Conservation (phyloP, 2,329 filamentous ascomycete species). For the Didymosphaeria variabile region DNA sequence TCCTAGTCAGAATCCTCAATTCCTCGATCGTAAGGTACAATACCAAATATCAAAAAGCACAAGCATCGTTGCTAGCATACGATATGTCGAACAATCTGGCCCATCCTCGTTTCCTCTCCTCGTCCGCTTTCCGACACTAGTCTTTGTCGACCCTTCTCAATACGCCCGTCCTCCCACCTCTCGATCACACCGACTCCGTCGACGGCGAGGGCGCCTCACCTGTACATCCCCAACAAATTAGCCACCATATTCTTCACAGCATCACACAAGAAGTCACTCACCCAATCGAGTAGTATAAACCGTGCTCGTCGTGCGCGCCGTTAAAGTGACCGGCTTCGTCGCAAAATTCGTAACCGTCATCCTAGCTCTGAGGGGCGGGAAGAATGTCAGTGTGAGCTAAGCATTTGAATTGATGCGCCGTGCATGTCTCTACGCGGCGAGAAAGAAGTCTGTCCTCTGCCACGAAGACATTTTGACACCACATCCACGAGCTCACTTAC, state of each 20-base stretch:
- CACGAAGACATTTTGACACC: too few relatives aligned
- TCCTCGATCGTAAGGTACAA: background rate
- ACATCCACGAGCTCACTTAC: too few relatives aligned
- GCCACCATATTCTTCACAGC: background rate
- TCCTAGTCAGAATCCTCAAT: background rate
- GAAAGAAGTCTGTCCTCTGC: too few relatives aligned
- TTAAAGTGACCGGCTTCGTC: background rate
- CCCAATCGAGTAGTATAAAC: constrained; percentile 7
- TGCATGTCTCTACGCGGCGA: too few relatives aligned
- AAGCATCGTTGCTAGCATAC: background rate
- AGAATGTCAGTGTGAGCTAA: too few relatives aligned
- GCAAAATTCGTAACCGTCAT: background rate
- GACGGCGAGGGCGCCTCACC: too few relatives aligned
- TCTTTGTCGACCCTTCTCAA: too few relatives aligned
- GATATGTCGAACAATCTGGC: background rate
- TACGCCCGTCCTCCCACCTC: background rate
- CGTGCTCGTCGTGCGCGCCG: background rate
- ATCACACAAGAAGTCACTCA: background rate
- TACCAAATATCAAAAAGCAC: background rate
- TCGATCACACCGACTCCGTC: background rate
- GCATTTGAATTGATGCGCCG: fast-evolving
- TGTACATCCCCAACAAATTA: background rate
- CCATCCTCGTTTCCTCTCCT: background rate
- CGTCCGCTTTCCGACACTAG: background rate
- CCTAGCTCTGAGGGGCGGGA: background rate